Evolutionary conservation across 1,284 basidiomycete genomes (phyloP).

Genomic region (Agaricales sp.): DNA sequence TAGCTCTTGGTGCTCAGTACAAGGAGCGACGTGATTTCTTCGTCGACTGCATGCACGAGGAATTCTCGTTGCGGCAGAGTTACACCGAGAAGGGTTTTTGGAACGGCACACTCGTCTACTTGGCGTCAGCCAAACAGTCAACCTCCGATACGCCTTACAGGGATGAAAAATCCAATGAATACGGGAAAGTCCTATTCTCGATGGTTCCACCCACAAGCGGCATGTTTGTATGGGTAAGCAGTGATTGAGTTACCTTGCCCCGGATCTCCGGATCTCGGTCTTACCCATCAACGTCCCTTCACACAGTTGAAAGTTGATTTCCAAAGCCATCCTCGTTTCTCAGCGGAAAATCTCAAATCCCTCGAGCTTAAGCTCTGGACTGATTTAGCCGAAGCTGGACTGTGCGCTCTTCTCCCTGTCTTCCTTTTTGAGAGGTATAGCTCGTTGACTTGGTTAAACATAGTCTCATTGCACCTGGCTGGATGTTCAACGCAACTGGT

Average conservation of each 20-base stretch:
- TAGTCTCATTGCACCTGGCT: background rate
- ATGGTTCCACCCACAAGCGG: slow-evolving; percentile 64
- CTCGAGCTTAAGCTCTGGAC: slow-evolving; percentile 48
- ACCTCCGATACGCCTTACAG: slow-evolving; percentile 9
- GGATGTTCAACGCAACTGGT: slow-evolving; percentile 37
- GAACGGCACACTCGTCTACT: slow-evolving; percentile 31
- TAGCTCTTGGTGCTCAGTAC: slow-evolving; percentile 48
- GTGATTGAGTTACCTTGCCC: background rate
- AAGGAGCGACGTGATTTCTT: slow-evolving; percentile 47
- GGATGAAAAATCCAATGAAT: slow-evolving; percentile 29
- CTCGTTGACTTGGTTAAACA: background rate
- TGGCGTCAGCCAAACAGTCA: slow-evolving; percentile 27
- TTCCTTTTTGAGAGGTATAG: slow-evolving; percentile 28
- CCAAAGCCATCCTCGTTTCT: slow-evolving; percentile 43
- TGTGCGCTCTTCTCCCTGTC: no score
- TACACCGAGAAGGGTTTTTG: background rate
- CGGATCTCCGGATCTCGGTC: no score
- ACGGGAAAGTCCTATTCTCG: slow-evolving; percentile 37
- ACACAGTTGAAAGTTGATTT: slow-evolving; percentile 59
- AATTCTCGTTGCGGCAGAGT: slow-evolving; percentile 34
- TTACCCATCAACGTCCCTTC: slow-evolving; percentile 3
- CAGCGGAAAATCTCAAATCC: slow-evolving; percentile 26
- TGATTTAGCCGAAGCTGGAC: slow-evolving; percentile 45
- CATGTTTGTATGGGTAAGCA: slow-evolving; percentile 58
- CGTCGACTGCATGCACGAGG: slow-evolving; percentile 42